Base-by-base conservation (phyloP, 2,329 filamentous ascomycete genomes). In the Hypoxylon sp. region DNA sequence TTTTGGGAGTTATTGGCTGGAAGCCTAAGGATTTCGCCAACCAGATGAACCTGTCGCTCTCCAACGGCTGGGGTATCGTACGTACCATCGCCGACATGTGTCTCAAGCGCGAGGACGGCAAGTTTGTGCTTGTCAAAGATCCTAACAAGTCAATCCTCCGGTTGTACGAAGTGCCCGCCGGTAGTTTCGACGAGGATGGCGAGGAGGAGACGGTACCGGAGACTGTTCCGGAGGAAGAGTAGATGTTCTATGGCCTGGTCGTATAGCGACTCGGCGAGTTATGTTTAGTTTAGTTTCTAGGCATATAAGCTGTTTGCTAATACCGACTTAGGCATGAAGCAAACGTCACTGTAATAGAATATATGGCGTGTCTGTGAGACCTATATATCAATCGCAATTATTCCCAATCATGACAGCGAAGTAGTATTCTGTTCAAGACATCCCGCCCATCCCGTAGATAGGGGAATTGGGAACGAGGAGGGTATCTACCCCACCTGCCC, bases 21-120 rank as follows among this genome's bases (percentile, higher is more conserved):
- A 99, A 99, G 85, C 95, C 95, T 37, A 90, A 92, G 73, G 96
- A 99, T 77, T 98, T 99, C 73, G 95, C 95, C 67, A 86, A 87
- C 75, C 95, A 99, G 85, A 99, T 99, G 95, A 97, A 97, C 82
- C 81, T 99, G 74, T 96, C 94, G 74, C 87, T 98, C 60, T 91
- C 91, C 81, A 99, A 99, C 81, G 95, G 95, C 68, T 99, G 95
- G 95, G 95, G 95, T 79, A 98, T 99, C 70, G 95, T 99, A 63
- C 92, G 95, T 70, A 99, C 95, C 52, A 97, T 99, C 75, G 92
- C 93, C 72, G 95, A 99, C 80, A 96, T 98, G 91, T 91, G 90
- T 74, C 85, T 93, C 72, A 87, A 89, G 79, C 87, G 89, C 79
- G 85, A 88, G 48, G 90, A 93, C 71, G 91, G 90, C 79, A 94